A percentile compares a stretch with the other conserved stretches of the same genome.
Conservation (phyloP, 2,329 filamentous ascomycete species). For the Paecilomyces fulvus region DNA sequence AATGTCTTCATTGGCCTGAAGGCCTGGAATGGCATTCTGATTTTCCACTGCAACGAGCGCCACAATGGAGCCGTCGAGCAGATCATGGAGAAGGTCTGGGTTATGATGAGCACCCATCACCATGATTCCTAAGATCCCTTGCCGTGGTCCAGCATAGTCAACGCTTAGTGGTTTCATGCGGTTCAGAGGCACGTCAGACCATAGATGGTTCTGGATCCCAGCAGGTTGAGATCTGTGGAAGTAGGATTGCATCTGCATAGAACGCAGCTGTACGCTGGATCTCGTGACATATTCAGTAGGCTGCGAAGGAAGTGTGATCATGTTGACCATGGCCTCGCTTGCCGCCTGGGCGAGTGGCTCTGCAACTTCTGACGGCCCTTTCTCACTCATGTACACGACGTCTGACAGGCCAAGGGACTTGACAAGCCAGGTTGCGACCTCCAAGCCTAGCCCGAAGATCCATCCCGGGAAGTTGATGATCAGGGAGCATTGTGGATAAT, state of each 20-base stretch:
- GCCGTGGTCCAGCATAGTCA: slow-evolving; percentile 36
- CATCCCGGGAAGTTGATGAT: slow-evolving; percentile 52
- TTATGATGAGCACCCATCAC: slow-evolving; percentile 43
- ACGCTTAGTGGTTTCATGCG: slow-evolving; percentile 41
- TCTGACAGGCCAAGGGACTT: slow-evolving; percentile 40
- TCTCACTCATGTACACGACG: slow-evolving; percentile 46
- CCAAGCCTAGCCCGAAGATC: slow-evolving; percentile 45
- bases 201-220: slow-evolving; percentile 26
- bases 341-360: slow-evolving; percentile 34
- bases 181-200: slow-evolving; percentile 40
- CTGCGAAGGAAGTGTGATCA: slow-evolving; percentile 41
- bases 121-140: slow-evolving; percentile 44
- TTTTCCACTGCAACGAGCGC: slow-evolving; percentile 45
- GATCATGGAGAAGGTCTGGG: slow-evolving; percentile 40
- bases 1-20: slow-evolving; percentile 1
- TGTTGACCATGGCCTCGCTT: slow-evolving; percentile 22
- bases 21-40: slow-evolving; percentile 19
- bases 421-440: slow-evolving; percentile 41
- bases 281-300: slow-evolving; percentile 36
- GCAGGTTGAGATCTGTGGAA: slow-evolving; percentile 41
- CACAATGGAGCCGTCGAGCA: slow-evolving; percentile 47
- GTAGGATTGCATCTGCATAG: slow-evolving; percentile 55
- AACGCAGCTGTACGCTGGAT: slow-evolving; percentile 43
- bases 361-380: slow-evolving; percentile 37
- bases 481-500: slow-evolving; percentile 39